These are phyloP conservation scores for Linanthus parryae DNA, from an alignment of 148 eudicot species.

Conservation along the genomic window DNA sequence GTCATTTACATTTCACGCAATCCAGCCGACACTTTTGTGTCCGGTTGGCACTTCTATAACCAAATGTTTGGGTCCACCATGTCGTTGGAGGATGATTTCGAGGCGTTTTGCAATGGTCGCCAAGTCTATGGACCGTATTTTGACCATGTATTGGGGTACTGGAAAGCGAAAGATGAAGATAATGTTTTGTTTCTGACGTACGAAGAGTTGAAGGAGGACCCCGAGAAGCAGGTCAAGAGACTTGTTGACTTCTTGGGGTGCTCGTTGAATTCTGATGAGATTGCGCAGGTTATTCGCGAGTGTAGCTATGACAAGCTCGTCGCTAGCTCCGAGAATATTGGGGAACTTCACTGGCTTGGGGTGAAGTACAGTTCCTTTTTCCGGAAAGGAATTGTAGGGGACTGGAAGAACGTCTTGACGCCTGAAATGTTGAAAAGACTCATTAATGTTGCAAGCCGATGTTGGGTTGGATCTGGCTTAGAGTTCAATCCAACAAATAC, in stretches of 20 bases:
- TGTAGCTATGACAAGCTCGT: constrained; percentile 11
- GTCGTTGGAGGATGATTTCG: constrained; percentile 1
- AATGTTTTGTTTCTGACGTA: constrained; percentile 12
- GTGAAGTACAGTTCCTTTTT: constrained; percentile 2
- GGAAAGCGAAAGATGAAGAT: constrained; percentile 1
- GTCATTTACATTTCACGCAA: constrained; percentile 8
- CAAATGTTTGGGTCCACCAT: background rate
- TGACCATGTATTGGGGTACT: constrained; percentile 14
- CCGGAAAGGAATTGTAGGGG: constrained; percentile 10
- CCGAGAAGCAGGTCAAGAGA: constrained; percentile 1
- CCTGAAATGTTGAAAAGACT: constrained; percentile 7
- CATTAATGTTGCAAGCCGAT: background rate
- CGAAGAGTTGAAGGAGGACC: constrained; percentile 12
- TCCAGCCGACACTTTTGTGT: constrained; percentile 12
- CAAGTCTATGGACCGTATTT: constrained; percentile 7
- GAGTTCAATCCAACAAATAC: no score
- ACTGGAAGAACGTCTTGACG: constrained; percentile 10
- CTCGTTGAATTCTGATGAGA: constrained; percentile 3
- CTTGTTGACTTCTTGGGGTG: constrained; percentile 12
- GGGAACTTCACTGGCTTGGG: background rate
- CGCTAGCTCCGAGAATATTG: constrained; percentile 8
- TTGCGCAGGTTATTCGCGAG: constrained; percentile 8
- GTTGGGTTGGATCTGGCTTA: constrained; percentile 10
- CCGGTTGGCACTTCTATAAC: constrained; percentile 4
- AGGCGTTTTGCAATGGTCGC: constrained; percentile 3